A percentile compares a stretch with the other conserved stretches of the same genome.
phyloP scores from a whole-genome alignment of 2,329 filamentous ascomycete species.

The Stagonosporopsis cucurbitacearum region DNA sequence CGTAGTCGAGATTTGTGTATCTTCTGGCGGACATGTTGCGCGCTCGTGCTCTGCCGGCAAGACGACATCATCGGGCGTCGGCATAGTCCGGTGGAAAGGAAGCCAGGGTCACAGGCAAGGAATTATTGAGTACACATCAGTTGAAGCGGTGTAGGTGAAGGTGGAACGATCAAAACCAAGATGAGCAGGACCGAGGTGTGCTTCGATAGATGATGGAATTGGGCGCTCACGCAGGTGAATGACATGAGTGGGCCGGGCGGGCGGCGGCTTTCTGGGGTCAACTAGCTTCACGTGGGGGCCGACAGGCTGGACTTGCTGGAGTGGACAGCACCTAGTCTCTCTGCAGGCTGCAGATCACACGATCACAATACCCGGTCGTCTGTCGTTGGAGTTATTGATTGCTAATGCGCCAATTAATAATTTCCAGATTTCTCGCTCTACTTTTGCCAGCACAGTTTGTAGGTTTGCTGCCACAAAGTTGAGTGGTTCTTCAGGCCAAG shows the following conservation, averaged over 20 bases:
- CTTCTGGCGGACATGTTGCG: conserved; percentile 59
- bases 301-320: neutral
- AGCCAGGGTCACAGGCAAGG: conserved; percentile 37
- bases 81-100: conserved; percentile 52
- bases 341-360: conserved; percentile 14
- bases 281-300: conserved; percentile 19
- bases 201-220: conserved; percentile 12
- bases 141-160: conserved; percentile 9
- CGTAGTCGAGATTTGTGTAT: conserved; percentile 34
- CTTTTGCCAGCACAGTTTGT: neutral
- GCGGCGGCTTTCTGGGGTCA: conserved; percentile 9
- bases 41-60: conserved; percentile 52
- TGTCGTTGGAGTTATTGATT: neutral
- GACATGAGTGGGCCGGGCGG: conserved; percentile 15
- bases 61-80: conserved; percentile 56
- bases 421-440: neutral
- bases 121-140: conserved; percentile 28
- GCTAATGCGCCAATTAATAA: neutral
- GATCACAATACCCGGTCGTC: neutral
- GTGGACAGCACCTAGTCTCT: conserved; percentile 2
- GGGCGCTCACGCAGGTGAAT: conserved; percentile 12
- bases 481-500: neutral
- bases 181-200: conserved; percentile 12
- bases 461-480: neutral
- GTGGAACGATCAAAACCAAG: conserved; percentile 16